Base-by-base conservation (phyloP, 164 flowering plant species). In the Annona squamosa region DNA sequence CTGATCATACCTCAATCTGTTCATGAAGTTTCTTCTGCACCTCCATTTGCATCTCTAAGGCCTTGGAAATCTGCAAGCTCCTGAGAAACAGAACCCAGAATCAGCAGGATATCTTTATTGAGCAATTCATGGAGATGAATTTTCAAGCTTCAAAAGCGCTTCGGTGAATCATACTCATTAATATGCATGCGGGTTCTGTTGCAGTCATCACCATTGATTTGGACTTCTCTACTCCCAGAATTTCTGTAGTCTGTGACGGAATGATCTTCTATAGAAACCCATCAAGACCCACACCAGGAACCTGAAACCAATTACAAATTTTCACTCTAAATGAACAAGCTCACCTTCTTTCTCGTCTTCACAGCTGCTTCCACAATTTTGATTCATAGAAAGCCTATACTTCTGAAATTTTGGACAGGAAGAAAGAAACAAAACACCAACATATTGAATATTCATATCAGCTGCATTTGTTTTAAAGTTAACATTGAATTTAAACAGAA, bases 21-120 rank as follows among this genome's bases (percentile, higher is more conserved):
- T 92, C 91, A 78, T 90, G 90, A 4, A 95, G 94, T 77, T 90
- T 90, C 77, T 88, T 85, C 84, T 92, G 97, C 70, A 88, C 95
- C 71, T 92, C 97, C 88, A 91, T 82, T 84, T 94, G 99, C 87
- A 91, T 71, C 74, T 87, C 87, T 44, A 91, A 82, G 69, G 98
- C 94, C 72, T 86, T 85, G 63, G 90, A 77, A 67, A 92, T 83
- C 79, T 89, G 84, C 76, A 83, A 76, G 80, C 82, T 85, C 74
- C 94, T 92, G 87, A 73, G 37, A 73, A 56, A 78, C 19, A 76
- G 63, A 82, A 73, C 42, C 47, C 37, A 68, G 16, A 41, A 72
- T 82, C 74, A 86, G 75, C 43, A 70, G 16, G 18, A 13, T 57
- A 7, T 67, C 46, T 18, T 45, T 47, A 41, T 12, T 45, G 44